Evolutionary conservation across 2,329 filamentous ascomycete genomes (phyloP).

Genomic region (Hortaea werneckii): DNA sequence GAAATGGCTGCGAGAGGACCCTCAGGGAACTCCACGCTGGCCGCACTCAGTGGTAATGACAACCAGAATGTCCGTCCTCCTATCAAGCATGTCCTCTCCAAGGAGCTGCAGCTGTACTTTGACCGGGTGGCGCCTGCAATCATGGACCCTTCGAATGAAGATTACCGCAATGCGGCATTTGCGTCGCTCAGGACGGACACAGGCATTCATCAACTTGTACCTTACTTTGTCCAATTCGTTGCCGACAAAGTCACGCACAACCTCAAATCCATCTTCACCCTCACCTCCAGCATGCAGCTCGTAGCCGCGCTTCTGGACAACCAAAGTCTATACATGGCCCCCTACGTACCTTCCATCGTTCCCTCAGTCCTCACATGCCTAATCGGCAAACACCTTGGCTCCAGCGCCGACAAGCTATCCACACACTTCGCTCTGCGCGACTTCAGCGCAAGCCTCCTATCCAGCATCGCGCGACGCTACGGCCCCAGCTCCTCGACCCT

Average conservation of each 20-base stretch:
- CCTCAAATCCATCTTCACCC: constrained; percentile 77
- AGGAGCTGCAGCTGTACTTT: constrained; percentile 93
- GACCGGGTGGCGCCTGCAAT: constrained; percentile 87
- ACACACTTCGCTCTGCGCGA: constrained; percentile 74
- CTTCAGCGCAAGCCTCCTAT: constrained; percentile 71
- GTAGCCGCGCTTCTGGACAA: constrained; percentile 77
- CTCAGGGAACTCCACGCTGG: constrained; percentile 74
- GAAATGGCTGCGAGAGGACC: constrained; percentile 85
- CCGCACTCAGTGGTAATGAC: constrained; percentile 73
- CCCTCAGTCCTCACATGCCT: constrained; percentile 87
- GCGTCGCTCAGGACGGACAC: constrained; percentile 81
- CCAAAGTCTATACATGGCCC: constrained; percentile 63
- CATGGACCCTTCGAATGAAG: constrained; percentile 77
- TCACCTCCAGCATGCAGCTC: constrained; percentile 88
- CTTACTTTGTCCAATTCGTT: constrained; percentile 94
- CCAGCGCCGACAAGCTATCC: background rate
- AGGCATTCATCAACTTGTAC: constrained; percentile 86
- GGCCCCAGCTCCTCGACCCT: constrained; percentile 69
- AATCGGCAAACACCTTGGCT: constrained; percentile 71
- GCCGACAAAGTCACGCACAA: constrained; percentile 92
- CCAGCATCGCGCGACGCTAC: constrained; percentile 71
- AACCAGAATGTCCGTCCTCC: constrained; percentile 76
- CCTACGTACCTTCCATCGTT: constrained; percentile 60
- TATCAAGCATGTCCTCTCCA: constrained; percentile 91
- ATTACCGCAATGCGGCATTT: constrained; percentile 75